Conservation (phyloP, 139 green algal genomes). For the Chlorella sp. region DNA sequence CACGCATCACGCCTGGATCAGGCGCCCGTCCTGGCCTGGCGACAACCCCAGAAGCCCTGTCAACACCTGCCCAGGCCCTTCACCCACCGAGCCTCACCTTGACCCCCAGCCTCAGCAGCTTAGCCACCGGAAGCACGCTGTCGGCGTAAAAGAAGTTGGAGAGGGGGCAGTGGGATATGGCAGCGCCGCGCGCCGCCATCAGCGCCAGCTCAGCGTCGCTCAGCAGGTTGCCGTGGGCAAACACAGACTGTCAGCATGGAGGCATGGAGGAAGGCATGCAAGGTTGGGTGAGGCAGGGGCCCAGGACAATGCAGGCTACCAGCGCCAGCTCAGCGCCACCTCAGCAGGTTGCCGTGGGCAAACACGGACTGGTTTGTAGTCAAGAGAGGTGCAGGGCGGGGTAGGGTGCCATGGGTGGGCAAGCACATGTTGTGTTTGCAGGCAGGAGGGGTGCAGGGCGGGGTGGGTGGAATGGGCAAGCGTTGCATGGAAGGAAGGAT, state of each 20-base stretch:
- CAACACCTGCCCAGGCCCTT: too few species aligned
- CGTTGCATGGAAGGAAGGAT: too few species aligned
- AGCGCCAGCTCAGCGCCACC: neutral
- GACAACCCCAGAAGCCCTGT: too few species aligned
- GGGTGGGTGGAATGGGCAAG: too few species aligned
- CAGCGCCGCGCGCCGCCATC: slow-evolving; percentile 54
- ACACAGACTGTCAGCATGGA: slow-evolving; percentile 29
- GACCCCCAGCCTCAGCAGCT: slow-evolving; percentile 11
- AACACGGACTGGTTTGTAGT: neutral
- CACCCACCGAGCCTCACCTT: neutral
- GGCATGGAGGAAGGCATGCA: neutral
- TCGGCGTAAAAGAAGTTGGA: slow-evolving; percentile 78
- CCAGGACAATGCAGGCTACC: neutral
- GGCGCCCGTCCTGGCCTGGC: neutral
- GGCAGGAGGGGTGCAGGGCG: too few species aligned
- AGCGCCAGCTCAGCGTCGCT: slow-evolving; percentile 57
- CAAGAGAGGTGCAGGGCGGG: neutral
- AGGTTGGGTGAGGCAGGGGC: neutral
- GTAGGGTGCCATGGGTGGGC: too few species aligned
- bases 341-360: neutral
- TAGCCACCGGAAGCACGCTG: slow-evolving; percentile 26
- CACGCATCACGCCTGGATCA: too few species aligned
- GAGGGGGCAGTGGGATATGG: slow-evolving; percentile 72
- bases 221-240: slow-evolving; percentile 72
- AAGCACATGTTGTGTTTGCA: too few species aligned